Evolutionary conservation across 108 stramenopile genomes (phyloP), one percentile per base, ranked within the genome.

Genomic region (Asterionellopsis glacialis): DNA sequence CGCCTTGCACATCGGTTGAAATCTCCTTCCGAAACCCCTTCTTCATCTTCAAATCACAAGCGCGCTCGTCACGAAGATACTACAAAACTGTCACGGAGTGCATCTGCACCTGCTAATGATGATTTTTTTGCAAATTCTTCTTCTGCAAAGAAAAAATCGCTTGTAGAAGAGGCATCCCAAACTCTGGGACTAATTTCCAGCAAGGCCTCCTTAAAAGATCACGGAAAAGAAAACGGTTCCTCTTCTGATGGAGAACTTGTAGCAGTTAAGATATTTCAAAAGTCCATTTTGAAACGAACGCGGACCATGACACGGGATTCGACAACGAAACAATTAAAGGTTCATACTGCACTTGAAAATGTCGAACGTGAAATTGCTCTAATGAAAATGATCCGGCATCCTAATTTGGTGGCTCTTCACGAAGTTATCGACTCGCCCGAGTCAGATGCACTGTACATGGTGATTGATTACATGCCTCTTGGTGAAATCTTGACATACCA

Each of bases 401-500:
- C 90, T 5, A 92, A 93, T 61, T 45, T 91, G 12, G 92, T 96
- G 1, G 57, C 57, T 16, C 58, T 96, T 12, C 77, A 64, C 57
- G 88, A 95, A 60, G 91, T 91, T 13, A 88, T 95, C 59, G 91
- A 95, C 60, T 85, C 81, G 43, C 84, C 84, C 26, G 84, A 90
- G 43, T 74, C 75, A 3, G 87, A 93, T 56, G 67, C 73, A 49
- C 52, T 96, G 9, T 90, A 90, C 70, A 87, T 96, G 85, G 88
- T 96, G 0, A 48, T 96, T 26, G 95, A 96, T 50, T 91, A 90
- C 74, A 82, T 93, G 63, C 84, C 82, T 0, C 64, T 87, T 41
- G 95, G 95, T 15, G 90, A 93, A 67, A 90, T 96, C 48, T 70
- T 96, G 53, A 90, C 78, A n/a, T 86, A 82, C 62, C 77, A 85